phyloP scores from a whole-genome alignment of 139 green algal genomes.

The Picochlorum sp. region DNA sequence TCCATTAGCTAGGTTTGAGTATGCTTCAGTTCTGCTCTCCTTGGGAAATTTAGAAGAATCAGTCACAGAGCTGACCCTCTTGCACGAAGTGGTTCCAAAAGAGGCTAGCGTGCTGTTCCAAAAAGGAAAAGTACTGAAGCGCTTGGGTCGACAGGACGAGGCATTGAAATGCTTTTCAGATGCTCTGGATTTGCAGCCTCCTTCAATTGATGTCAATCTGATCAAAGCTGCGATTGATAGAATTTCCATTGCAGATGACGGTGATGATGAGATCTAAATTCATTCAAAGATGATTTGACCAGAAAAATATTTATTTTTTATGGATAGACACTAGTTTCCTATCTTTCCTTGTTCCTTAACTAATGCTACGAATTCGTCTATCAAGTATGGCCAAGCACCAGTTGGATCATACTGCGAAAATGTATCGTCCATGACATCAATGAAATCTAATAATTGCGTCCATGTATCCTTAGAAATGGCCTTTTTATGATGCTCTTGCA shows the following conservation, averaged over 20 bases:
- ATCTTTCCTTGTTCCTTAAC: constrained; percentile 5
- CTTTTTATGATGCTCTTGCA: constrained; percentile 66
- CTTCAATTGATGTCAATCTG: constrained; percentile 57
- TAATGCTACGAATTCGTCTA: constrained; percentile 64
- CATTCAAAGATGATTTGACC: background rate
- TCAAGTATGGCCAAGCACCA: constrained; percentile 82
- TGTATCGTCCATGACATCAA: constrained; percentile 56
- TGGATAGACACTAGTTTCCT: no score
- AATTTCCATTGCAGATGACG: constrained; percentile 55
- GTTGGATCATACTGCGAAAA: constrained; percentile 74
- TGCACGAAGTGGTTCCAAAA: constrained; percentile 69
- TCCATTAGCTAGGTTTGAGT: constrained; percentile 86
- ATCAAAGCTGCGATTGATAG: constrained; percentile 88
- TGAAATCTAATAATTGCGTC: constrained; percentile 76
- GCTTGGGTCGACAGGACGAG: constrained; percentile 50
- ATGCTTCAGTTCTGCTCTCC: constrained; percentile 63
- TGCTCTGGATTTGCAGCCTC: constrained; percentile 79
- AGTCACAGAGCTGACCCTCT: constrained; percentile 55
- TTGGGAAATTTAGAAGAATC: constrained; percentile 52
- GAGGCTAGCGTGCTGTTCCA: constrained; percentile 85
- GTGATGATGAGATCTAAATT: constrained; percentile 66
- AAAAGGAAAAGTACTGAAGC: constrained; percentile 75
- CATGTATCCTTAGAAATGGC: constrained; percentile 81
- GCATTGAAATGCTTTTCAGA: constrained; percentile 63
- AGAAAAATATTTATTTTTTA: constrained; percentile 2